Percentiles rank a stretch among this genome's conserved stretches.
Conservation (phyloP, 2,329 filamentous ascomycete species). For the Xylaria sp. region DNA sequence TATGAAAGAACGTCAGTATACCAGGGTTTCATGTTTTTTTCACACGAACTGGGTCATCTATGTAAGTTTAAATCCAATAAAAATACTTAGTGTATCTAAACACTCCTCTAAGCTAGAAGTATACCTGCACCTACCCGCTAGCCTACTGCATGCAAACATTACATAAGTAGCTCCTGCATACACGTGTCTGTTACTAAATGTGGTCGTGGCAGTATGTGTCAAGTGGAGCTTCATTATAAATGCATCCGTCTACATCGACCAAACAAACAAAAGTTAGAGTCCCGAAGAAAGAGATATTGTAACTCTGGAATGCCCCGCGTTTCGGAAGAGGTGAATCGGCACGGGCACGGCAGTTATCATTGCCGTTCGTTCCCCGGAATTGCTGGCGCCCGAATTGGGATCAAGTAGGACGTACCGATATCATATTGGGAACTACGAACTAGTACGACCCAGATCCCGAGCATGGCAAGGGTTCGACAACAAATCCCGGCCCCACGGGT, state of each 20-base stretch:
- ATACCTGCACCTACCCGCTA: conserved; percentile 10
- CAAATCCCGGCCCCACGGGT: conserved; percentile 34
- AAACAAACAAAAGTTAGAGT: background rate
- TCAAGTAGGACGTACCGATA: conserved; percentile 5
- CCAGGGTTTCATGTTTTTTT: background rate
- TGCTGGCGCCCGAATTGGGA: background rate
- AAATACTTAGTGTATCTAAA: background rate
- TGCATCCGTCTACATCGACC: background rate
- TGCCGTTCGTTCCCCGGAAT: conserved; percentile 3
- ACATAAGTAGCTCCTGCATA: conserved; percentile 1
- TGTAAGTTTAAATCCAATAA: conserved; percentile 14
- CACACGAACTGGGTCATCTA: background rate
- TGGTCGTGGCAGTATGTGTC: conserved; percentile 6
- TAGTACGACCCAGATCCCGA: conserved; percentile 31
- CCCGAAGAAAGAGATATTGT: background rate
- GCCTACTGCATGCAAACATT: background rate
- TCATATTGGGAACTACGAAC: conserved; percentile 3
- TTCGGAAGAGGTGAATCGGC: background rate
- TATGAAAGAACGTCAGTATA: background rate
- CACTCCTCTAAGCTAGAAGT: background rate
- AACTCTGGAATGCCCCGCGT: background rate
- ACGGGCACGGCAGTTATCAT: background rate
- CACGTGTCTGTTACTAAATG: background rate
- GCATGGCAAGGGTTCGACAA: conserved; percentile 16
- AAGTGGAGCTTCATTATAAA: conserved; percentile 23